Conservation (phyloP, 495 filamentous ascomycete genomes). For the Cercophora samala region DNA sequence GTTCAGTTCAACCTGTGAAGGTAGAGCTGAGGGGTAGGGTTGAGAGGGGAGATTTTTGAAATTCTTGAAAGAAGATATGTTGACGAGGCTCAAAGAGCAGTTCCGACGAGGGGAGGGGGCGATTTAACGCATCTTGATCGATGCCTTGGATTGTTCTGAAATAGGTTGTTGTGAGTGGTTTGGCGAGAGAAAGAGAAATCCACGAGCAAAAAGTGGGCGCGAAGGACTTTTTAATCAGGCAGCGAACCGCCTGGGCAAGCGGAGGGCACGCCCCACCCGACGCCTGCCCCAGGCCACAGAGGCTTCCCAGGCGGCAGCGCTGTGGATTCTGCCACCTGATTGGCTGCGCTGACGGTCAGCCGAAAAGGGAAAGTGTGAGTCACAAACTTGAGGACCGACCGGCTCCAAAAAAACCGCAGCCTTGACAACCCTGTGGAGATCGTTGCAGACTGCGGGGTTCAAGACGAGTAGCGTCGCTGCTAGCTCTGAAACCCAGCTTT, state of each 20-base stretch:
- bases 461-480: neutral
- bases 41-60: constrained; percentile 43
- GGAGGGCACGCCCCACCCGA: constrained; percentile 2
- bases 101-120: constrained; percentile 25
- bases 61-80: constrained; percentile 45
- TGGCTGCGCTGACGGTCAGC: constrained; percentile 23
- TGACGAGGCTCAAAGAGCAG: constrained; percentile 32
- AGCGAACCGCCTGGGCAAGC: constrained; percentile 24
- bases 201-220: constrained; percentile 25
- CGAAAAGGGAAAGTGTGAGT: constrained; percentile 34
- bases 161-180: constrained; percentile 15
- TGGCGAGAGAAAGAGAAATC: constrained; percentile 29
- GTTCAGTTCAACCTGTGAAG: constrained; percentile 55
- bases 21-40: constrained; percentile 46
- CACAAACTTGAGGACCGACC: constrained; percentile 17
- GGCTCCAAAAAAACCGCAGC: constrained; percentile 17
- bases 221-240: constrained; percentile 38
- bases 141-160: constrained; percentile 27
- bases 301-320: constrained; percentile 7
- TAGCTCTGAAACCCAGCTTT: neutral
- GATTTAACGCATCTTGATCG: constrained; percentile 41
- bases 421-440: constrained; percentile 5
- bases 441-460: constrained; percentile 4
- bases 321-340: constrained; percentile 12
- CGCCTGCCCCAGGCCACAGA: constrained; percentile 1